Evolutionary conservation across 2,329 filamentous ascomycete species (phyloP), one percentile per base, ranked within the genome.

Genomic region (Nakataea oryzae): DNA sequence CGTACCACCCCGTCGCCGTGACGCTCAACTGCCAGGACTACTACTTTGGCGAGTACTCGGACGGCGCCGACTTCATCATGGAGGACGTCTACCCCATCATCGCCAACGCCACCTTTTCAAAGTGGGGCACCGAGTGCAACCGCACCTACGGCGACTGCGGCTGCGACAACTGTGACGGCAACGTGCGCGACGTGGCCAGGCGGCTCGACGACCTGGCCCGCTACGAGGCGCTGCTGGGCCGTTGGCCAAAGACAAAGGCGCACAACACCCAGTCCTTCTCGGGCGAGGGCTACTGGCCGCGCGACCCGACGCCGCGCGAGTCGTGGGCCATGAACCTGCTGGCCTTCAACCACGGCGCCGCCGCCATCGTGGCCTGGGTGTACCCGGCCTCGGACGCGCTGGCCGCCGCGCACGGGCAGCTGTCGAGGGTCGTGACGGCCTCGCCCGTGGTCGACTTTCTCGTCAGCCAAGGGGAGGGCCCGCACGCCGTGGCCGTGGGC

Each of bases 11-110:
- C 0, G 78, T 85, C 2, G 80, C 79, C 1, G 73, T 86, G 4
- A 80, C 80, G 1, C 76, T 87, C 57, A 87, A 86, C 72, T 87
- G 85, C 74, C 76, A 79, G 62, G 80, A 87, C 71, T 86, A 84
- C 72, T 79, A 85, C 71, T 87, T 84, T 69, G 70, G 72, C 2
- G 71, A 79, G 14, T 87, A 87, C 73, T 74, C 78, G 0, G 69
- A 72, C 2, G 81, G 80, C 24, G 79, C 81, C 4, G 84, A 87
- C 68, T 80, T 86, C 65, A 71, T 87, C 64, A 81, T 86, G 75
- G 77, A 78, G 32, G 84, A 87, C 66, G 78, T 79, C 0, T 87
- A 87, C 69, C 84, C 84, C 0, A 77, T 87, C 64, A 81, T 78
- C 32, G 80, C 81, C 65, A 84, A 86, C 71, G 72, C 77, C 5